Evolutionary conservation across 1,284 basidiomycete species (phyloP), one percentile per base, ranked within the genome.

Genomic region (Veloporphyrellus conicus): DNA sequence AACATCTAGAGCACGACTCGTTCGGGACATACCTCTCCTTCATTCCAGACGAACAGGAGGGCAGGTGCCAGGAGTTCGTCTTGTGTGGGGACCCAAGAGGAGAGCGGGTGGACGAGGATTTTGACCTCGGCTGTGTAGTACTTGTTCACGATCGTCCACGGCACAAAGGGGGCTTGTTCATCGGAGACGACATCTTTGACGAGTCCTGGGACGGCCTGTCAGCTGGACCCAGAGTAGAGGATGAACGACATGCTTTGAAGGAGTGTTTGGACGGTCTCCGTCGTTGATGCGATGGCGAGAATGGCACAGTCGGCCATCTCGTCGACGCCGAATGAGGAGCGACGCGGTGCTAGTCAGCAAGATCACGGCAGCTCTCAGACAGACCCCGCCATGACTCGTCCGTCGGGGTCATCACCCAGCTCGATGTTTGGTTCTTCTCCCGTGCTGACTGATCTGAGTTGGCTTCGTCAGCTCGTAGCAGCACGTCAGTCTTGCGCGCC

Each of bases 71-170:
- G 54, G 54, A 51, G 43, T 12, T 53, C 39, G n/a, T 55, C 46
- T 3, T 51, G 50, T 32, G 71, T 59, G 12, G 70, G 61, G 39
- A 59, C 61, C 45, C 77, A 66, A 10, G 72, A 68, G 27, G 71
- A 66, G 48, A 76, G 61, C 11, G 71, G 63, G 46, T 73, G 70
- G n/a, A 76, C 66, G 6, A 78, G 71, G 59, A 93, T 87, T 47
- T 81, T 76, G 6, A 93, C 84, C 45, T 78, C 68, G 4, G 90
- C 90, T 11, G 81, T 78, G 68, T 93, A 93, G 68, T 93, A 93
- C 66, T 82, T 87, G 72, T 93, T 93, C 49, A 73, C 71, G 50
- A 93, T 87, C 27, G 75, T 84, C 87, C 89, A 93, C 12, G 82
- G 82, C 28, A 87, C 66, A 27, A 51, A 54, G n/a, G 49, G 32